These are phyloP conservation scores for Coemansia sp. DNA, from an alignment of 192 early-diverging fungal species.

Conservation along the genomic window DNA sequence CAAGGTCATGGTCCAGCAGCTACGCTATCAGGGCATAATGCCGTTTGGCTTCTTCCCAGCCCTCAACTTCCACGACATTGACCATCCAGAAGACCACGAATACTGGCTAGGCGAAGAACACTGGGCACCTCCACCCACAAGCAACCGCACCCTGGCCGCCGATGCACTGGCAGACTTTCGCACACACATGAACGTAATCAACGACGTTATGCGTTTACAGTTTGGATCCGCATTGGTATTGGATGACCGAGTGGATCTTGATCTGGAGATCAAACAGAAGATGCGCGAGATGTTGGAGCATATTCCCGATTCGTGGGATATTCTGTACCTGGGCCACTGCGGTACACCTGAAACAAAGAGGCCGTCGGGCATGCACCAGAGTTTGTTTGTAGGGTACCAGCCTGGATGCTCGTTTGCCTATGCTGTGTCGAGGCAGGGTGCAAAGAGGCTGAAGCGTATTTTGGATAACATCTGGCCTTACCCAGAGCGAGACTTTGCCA, in stretches of 20 bases:
- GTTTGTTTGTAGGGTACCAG: conserved; percentile 9
- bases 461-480: conserved; percentile 27
- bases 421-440: conserved; percentile 13
- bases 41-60: conserved; percentile 25
- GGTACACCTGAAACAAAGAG: neutral
- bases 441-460: conserved; percentile 17
- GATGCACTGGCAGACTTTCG: conserved; percentile 22
- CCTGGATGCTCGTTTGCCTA: conserved; percentile 28
- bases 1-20: conserved; percentile 8
- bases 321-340: conserved; percentile 28
- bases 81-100: conserved; percentile 14
- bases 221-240: conserved; percentile 19
- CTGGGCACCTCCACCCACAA: conserved; percentile 5
- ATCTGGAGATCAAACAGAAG: too few relatives aligned
- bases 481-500: conserved; percentile 10
- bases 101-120: conserved; percentile 27
- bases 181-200: conserved; percentile 30
- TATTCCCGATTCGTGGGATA: conserved; percentile 16
- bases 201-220: conserved; percentile 23
- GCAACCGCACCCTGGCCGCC: conserved; percentile 7
- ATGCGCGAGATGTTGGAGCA: too few relatives aligned
- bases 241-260: conserved; percentile 11
- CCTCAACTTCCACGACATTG: conserved; percentile 14
- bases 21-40: conserved; percentile 32
- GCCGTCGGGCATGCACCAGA: conserved; percentile 2